Base-by-base conservation (phyloP, 306 rosid genomes). In the Dryas alaskensis region DNA sequence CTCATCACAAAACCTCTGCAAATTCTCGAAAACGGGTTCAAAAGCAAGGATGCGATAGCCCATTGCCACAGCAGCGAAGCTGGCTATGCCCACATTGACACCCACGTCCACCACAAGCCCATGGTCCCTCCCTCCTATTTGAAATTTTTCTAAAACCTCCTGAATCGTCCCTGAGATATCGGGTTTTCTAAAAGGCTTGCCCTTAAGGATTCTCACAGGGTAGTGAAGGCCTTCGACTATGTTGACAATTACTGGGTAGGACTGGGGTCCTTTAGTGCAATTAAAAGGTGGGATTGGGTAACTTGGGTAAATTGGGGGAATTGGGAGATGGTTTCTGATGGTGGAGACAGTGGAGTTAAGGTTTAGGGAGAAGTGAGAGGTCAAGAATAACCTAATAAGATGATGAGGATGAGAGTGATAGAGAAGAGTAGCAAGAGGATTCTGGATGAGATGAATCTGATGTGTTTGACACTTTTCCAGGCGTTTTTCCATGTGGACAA, bases 1-100 rank as follows among this genome's bases (percentile, higher is more conserved):
- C 67, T 97, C 99, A 78, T 95, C 98, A 77, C 98, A 92, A 31
- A 95, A 82, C 86, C 93, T 86, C 92, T 90, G 98, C 90, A 95
- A 66, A 70, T 95, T 95, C 83, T 95, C 99, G 0, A 92, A 90
- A 46, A 95, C 96, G 0, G 99, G 99, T 65, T 95, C 98, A 17
- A 95, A 95, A 1, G 97, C 92, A 75, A 88, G 40, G 72, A 92
- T 93, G 53, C 81, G 84, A 51, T 90, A 95, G 17, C 98, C 96
- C 97, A 95, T 92, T 0, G 77, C 98, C 0, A 98, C 85, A 1
- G 99, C 99, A 0, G 99, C 98, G 60, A 95, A 95, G 73, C 88
- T 88, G 2, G 97, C 99, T 87, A 92, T 90, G 12, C 99, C 99
- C 55, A 95, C 97, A 76, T 95, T 95, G 70, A 96, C 98, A 25